Percentiles rank a stretch among this genome's conserved stretches.
Evolutionary conservation across 148 eudicot species (phyloP).

Genomic region (Arctostaphylos glauca): DNA sequence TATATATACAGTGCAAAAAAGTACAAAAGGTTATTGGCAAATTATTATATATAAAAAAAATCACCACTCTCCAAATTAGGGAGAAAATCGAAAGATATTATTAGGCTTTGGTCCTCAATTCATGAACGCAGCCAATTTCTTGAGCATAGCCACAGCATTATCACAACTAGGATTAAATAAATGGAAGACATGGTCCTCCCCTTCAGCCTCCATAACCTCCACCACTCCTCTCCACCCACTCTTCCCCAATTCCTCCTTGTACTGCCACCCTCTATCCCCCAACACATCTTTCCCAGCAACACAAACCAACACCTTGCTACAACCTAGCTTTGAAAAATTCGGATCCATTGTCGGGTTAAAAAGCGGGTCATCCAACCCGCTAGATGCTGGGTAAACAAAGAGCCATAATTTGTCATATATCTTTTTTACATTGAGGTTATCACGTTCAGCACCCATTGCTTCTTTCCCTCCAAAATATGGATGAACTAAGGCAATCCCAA

Average conservation of each 20-base stretch:
- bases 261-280: conserved; percentile 14
- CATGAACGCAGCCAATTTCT: background rate
- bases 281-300: no score
- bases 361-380: conserved; percentile 27
- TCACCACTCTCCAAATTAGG: no score
- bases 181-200: conserved; percentile 42
- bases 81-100: no score
- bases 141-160: conserved; percentile 5
- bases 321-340: no score
- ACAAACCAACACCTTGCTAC: no score
- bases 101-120: background rate
- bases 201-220: conserved; percentile 31
- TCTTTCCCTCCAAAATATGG: conserved; percentile 32
- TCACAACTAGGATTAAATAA: conserved; percentile 13
- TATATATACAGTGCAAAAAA: no score
- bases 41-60: no score
- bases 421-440: background rate
- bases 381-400: conserved; percentile 21
- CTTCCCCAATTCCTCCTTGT: conserved; percentile 7
- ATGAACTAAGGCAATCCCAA: conserved; percentile 32
- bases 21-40: no score
- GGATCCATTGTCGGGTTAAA: conserved; percentile 25
- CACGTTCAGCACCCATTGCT: background rate
- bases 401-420: conserved; percentile 14
- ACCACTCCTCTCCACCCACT: conserved; percentile 30